phyloP scores from a whole-genome alignment of 441 rosid species.

The Bocquillonia castaneifolia region DNA sequence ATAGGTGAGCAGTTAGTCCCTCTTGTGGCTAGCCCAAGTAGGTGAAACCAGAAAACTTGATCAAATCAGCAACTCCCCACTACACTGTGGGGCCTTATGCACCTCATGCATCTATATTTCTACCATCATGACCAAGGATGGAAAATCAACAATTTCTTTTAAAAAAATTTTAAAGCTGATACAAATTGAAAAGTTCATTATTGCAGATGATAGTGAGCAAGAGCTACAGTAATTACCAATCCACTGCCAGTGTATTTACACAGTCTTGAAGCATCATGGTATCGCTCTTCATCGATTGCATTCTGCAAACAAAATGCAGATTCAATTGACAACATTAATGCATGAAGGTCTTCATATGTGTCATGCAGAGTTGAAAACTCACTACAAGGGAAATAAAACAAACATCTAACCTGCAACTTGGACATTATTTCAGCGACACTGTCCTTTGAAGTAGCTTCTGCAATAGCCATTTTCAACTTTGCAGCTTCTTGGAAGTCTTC shows the following conservation, averaged over 20 bases:
- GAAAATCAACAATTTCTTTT: not conserved
- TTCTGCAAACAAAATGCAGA: conserved; percentile 37
- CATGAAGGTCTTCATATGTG: not conserved
- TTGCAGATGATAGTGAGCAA: conserved; percentile 7
- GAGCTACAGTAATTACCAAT: conserved; percentile 49
- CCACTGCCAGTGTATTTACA: conserved; percentile 80
- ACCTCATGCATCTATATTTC: not conserved
- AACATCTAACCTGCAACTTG: conserved; percentile 55
- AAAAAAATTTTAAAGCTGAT: not conserved
- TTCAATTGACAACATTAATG: conserved; percentile 17
- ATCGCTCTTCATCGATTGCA: conserved; percentile 74
- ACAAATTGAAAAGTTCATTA: not conserved
- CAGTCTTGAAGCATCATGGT: conserved; percentile 77
- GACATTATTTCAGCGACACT: conserved; percentile 70
- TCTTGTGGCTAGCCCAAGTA: not conserved
- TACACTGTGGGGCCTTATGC: not conserved
- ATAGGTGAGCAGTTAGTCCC: not conserved
- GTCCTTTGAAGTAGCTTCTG: conserved; percentile 64
- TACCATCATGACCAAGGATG: conserved; percentile 1
- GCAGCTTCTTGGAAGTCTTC: conserved; percentile 87
- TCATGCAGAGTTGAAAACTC: not conserved
- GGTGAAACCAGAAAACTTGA: not conserved
- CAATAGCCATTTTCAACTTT: conserved; percentile 64
- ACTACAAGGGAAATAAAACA: not conserved
- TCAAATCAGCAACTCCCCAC: not conserved